Conservation (phyloP, 129 eudicot genomes). For the Chrysanthemum lavandulifolium region DNA sequence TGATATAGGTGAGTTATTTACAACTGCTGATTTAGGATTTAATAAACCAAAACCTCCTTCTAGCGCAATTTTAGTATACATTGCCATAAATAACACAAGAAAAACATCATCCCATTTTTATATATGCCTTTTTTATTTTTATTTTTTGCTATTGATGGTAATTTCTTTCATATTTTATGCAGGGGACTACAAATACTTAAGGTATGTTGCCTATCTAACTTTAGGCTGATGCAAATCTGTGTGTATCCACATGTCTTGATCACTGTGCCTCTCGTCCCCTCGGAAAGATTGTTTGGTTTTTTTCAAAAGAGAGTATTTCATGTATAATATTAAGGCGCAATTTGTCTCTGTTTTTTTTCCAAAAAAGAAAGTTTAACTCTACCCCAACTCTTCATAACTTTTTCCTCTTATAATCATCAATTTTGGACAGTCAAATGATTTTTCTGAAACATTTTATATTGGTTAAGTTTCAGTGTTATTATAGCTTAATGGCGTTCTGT, state of each 20-base stretch:
- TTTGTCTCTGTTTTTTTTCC: too few relatives aligned
- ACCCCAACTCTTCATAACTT: too few relatives aligned
- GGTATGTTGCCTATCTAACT: slow-evolving; percentile 38
- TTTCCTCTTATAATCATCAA: too few relatives aligned
- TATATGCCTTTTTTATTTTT: slow-evolving; percentile 52
- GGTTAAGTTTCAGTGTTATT: too few relatives aligned
- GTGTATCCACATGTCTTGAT: slow-evolving; percentile 11
- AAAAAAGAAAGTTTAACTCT: too few relatives aligned
- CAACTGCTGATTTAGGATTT: too few relatives aligned
- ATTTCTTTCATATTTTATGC: slow-evolving; percentile 32
- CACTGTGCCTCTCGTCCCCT: slow-evolving; percentile 3
- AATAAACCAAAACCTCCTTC: background rate
- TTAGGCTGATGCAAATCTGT: slow-evolving; percentile 1
- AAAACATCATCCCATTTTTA: background rate
- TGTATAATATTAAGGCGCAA: background rate
- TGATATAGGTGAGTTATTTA: slow-evolving; percentile 61
- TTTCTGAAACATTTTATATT: too few relatives aligned
- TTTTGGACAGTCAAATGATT: too few relatives aligned
- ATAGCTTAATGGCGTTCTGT: too few relatives aligned
- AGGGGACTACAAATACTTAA: slow-evolving; percentile 92
- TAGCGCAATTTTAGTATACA: background rate
- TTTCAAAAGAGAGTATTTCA: background rate
- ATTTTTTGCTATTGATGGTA: slow-evolving; percentile 23
- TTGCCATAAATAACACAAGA: background rate
- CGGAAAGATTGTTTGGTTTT: slow-evolving; percentile 10